Conservation (phyloP, 208 protist genomes). For the Lotmaria passim region DNA sequence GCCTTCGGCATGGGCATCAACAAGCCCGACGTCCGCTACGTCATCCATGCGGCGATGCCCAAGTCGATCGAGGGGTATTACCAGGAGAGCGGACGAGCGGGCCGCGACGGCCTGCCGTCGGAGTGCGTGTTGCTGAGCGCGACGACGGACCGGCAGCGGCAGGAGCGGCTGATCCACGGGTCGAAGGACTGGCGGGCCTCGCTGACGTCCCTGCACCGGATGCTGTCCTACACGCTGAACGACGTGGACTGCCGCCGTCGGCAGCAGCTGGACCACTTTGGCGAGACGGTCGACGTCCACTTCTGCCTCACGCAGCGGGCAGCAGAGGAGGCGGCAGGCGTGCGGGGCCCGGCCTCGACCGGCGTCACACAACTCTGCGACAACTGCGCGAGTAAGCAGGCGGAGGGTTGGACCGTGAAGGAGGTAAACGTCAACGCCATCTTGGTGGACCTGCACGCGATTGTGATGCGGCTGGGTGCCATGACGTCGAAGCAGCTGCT, state of each 20-base stretch:
- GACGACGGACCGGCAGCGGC: conserved; percentile 68
- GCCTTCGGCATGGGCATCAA: conserved; percentile 99
- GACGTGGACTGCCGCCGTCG: conserved; percentile 86
- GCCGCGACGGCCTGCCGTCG: conserved; percentile 93
- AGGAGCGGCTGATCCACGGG: conserved; percentile 82
- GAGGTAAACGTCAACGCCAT: conserved; percentile 50
- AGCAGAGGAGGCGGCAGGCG: conserved; percentile 14
- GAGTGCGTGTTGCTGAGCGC: conserved; percentile 84
- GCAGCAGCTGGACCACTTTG: conserved; percentile 89
- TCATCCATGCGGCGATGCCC: conserved; percentile 97
- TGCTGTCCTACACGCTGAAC: conserved; percentile 84
- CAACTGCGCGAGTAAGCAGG: conserved; percentile 79
- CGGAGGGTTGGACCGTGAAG: conserved; percentile 57
- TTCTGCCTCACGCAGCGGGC: conserved; percentile 64
- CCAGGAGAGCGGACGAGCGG: conserved; percentile 97
- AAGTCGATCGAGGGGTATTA: conserved; percentile 98
- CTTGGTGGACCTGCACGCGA: conserved; percentile 67
- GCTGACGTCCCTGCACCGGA: conserved; percentile 72
- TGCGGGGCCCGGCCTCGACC: conserved; percentile 14
- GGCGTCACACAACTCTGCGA: conserved; percentile 67
- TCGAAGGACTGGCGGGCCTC: conserved; percentile 80
- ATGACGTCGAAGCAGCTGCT: conserved; percentile 86
- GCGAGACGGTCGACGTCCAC: conserved; percentile 71
- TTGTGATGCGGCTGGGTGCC: conserved; percentile 66
- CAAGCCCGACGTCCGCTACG: conserved; percentile 98